Conservation (phyloP, 352 stramenopile genomes). For the Phytopythium cucurbitacearum region DNA sequence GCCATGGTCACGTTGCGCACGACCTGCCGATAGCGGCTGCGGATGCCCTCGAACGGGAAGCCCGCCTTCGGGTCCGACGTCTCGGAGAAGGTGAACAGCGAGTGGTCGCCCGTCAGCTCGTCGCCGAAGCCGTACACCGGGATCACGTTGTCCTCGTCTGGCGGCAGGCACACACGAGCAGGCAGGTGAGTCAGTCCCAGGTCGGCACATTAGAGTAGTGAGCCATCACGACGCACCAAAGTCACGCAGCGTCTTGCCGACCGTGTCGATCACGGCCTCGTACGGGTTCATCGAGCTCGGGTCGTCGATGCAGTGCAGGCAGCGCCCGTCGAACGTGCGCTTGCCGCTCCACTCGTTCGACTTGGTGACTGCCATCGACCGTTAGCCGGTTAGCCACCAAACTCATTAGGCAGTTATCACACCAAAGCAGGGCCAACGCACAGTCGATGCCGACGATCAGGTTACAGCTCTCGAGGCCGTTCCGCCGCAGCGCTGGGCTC, state of each 20-base stretch:
- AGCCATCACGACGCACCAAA: conserved; percentile 44
- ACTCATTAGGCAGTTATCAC: not conserved
- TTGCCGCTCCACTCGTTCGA: conserved; percentile 89
- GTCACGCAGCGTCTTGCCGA: conserved; percentile 61
- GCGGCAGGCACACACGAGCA: conserved; percentile 6
- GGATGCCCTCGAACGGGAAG: conserved; percentile 66
- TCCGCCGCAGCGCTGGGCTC: conserved; percentile 44
- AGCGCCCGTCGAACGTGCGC: conserved; percentile 63
- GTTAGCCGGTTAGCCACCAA: conserved; percentile 3
- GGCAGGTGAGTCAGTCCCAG: not conserved
- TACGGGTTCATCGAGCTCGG: conserved; percentile 57
- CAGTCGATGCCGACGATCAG: conserved; percentile 85
- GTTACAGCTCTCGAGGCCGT: conserved; percentile 83
- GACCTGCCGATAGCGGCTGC: conserved; percentile 62
- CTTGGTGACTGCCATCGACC: conserved; percentile 62
- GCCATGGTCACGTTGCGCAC: conserved; percentile 74
- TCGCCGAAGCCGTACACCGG: conserved; percentile 84
- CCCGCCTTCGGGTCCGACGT: conserved; percentile 22
- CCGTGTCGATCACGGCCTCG: conserved; percentile 81
- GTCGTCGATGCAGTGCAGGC: conserved; percentile 66
- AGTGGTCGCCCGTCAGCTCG: conserved; percentile 69
- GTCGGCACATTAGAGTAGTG: not conserved
- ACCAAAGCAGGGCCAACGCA: conserved; percentile 23
- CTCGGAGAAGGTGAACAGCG: conserved; percentile 70
- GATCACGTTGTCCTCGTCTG: conserved; percentile 85